Evolutionary conservation across 139 green algal species (phyloP), one percentile per base, ranked within the genome.

Genomic region (Limnomonas spitsbergensis): DNA sequence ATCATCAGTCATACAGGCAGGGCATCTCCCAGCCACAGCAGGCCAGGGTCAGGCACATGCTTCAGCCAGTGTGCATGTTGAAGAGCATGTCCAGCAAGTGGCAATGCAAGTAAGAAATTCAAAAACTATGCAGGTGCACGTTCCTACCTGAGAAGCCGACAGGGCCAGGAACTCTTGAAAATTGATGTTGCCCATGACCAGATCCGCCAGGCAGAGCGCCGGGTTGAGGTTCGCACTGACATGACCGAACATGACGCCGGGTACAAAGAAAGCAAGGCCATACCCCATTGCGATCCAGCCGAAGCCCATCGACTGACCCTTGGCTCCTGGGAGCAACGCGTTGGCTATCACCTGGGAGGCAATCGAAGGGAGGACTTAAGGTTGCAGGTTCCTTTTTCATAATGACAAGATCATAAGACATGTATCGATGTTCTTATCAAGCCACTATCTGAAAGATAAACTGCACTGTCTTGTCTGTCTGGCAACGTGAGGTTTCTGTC

Each of bases 171-270:
- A 84, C 29, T 84, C 39, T n/a, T 26, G 20, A 47, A 29, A 75
- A 26, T 29, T 36, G 3, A 70, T n/a, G 53, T 84, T 24, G 35
- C 79, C 79, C 31, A 76, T 53, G 29, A 80, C 54, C 42, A 53
- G 34, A 34, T 38, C 32, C 4, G 53, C 73, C 2, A 80, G 32
- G 34, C 54, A 68, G 29, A 84, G 39, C 2, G 79, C 79, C 27
- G 79, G 79, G 53, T 84, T 84, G 24, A 84, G 24, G 27, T 66
- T 71, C 3, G 67, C 77, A 34, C 72, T 80, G 27, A 84, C 76
- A 34, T 73, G 69, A 3, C 79, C 79, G 38, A 84, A 78, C n/a
- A 73, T 80, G 9, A 80, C 32, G 9, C 67, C 67, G 14, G 47
- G 47, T 61, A 61, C 47, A 20, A 61, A 61, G 47, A 52, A 75